A percentile compares a stretch with the other conserved stretches of the same genome.
Conservation (phyloP, 2,329 filamentous ascomycete species). For the Sarocladium kiliense region DNA sequence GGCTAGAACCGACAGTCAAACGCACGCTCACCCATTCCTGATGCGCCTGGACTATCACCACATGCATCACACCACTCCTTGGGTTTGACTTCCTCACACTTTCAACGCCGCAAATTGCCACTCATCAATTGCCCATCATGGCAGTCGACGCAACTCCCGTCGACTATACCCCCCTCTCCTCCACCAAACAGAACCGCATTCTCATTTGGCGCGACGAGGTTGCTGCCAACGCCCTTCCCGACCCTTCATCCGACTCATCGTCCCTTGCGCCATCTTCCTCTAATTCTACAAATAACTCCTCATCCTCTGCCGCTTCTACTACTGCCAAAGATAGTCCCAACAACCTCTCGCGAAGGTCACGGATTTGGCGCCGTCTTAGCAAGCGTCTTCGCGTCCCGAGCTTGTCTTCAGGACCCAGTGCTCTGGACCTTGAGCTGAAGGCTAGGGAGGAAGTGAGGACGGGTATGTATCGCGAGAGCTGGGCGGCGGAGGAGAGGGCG, state of each 20-base stretch:
- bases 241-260: slow-evolving; percentile 24
- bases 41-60: too few species aligned
- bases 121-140: neutral
- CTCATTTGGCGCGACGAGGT: slow-evolving; percentile 48
- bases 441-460: slow-evolving; percentile 19
- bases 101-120: neutral
- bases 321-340: neutral
- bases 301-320: slow-evolving; percentile 17
- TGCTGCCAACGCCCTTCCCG: slow-evolving; percentile 25
- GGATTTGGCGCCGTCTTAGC: slow-evolving; percentile 22
- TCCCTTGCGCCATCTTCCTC: slow-evolving; percentile 24
- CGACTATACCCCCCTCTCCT: slow-evolving; percentile 21
- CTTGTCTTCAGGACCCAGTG: neutral
- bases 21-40: neutral
- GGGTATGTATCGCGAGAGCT: slow-evolving; percentile 28
- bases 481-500: slow-evolving; percentile 13
- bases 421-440: slow-evolving; percentile 6
- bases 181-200: slow-evolving; percentile 35
- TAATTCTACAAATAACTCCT: slow-evolving; percentile 24
- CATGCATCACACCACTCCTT: too few species aligned
- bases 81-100: too few species aligned
- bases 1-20: neutral
- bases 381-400: slow-evolving; percentile 19
- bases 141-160: slow-evolving; percentile 11
- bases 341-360: neutral